phyloP scores from a whole-genome alignment of 2,329 filamentous ascomycete genomes.

The Ceratocystis papillata region DNA sequence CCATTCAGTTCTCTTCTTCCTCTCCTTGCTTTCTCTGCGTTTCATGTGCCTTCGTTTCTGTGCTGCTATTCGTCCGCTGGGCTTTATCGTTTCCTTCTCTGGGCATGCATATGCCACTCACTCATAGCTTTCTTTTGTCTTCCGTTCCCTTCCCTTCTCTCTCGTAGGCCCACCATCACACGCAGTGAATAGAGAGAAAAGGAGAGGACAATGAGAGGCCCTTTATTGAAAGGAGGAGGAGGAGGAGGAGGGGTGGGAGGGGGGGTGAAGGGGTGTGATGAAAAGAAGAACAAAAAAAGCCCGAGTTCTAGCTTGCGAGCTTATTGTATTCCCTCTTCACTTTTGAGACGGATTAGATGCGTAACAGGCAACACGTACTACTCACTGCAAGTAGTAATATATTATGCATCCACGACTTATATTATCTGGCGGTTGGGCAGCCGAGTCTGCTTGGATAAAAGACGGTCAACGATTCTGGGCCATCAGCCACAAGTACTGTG shows the following conservation, averaged over 20 bases:
- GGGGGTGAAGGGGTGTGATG: too few relatives aligned
- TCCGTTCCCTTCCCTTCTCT: not conserved
- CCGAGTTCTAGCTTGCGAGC: not conserved
- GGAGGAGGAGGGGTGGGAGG: too few relatives aligned
- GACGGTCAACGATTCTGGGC: not conserved
- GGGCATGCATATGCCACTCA: conserved; percentile 8
- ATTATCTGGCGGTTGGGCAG: not conserved
- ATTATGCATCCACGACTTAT: not conserved
- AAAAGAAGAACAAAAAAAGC: not conserved
- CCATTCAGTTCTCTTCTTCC: not conserved
- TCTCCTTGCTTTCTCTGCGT: not conserved
- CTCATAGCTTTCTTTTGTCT: not conserved
- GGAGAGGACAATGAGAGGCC: too few relatives aligned
- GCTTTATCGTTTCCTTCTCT: not conserved
- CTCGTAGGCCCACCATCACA: not conserved
- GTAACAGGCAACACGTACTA: not conserved
- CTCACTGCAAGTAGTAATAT: not conserved
- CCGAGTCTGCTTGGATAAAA: not conserved
- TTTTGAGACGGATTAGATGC: not conserved
- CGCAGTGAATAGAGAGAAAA: not conserved
- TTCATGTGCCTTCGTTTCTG: too few relatives aligned
- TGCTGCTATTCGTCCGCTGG: too few relatives aligned
- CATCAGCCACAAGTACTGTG: not conserved
- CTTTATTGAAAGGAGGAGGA: too few relatives aligned
- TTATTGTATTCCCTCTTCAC: not conserved